phyloP scores from a whole-genome alignment of 768 basidiomycete species.

The Termitomyces sp. region DNA sequence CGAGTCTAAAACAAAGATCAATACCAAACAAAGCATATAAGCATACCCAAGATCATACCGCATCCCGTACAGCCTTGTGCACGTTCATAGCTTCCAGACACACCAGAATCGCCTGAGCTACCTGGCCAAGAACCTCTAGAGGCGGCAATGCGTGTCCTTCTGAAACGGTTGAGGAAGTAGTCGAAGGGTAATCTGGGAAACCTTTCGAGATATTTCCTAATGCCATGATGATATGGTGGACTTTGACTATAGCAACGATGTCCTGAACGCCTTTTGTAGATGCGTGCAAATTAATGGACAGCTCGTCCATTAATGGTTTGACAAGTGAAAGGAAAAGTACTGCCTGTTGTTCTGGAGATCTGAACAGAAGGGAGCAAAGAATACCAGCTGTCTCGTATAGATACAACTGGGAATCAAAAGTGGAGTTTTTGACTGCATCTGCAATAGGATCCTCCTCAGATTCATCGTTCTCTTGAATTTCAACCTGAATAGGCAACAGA shows the following conservation, averaged over 20 bases:
- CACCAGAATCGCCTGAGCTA: constrained; percentile 84
- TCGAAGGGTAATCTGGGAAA: constrained; percentile 83
- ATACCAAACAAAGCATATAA: constrained; percentile 7
- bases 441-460: constrained; percentile 68
- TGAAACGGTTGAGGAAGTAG: constrained; percentile 54
- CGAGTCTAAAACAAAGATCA: constrained; percentile 61
- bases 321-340: constrained; percentile 72
- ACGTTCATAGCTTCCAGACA: constrained; percentile 86
- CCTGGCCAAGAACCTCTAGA: constrained; percentile 76
- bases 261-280: constrained; percentile 59
- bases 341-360: constrained; percentile 64
- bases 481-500: constrained; percentile 69
- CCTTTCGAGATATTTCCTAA: constrained; percentile 94
- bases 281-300: constrained; percentile 55
- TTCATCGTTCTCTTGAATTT: constrained; percentile 75
- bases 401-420: constrained; percentile 90
- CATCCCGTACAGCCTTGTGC: constrained; percentile 86
- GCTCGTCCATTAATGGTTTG: constrained; percentile 75
- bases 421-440: constrained; percentile 74
- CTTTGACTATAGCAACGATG: constrained; percentile 74
- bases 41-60: constrained; percentile 50
- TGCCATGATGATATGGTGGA: constrained; percentile 94
- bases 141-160: constrained; percentile 68
- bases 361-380: constrained; percentile 74
- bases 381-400: constrained; percentile 91